Evolutionary conservation across 2,329 filamentous ascomycete species (phyloP).

Genomic region (Chlorencoelia australis): DNA sequence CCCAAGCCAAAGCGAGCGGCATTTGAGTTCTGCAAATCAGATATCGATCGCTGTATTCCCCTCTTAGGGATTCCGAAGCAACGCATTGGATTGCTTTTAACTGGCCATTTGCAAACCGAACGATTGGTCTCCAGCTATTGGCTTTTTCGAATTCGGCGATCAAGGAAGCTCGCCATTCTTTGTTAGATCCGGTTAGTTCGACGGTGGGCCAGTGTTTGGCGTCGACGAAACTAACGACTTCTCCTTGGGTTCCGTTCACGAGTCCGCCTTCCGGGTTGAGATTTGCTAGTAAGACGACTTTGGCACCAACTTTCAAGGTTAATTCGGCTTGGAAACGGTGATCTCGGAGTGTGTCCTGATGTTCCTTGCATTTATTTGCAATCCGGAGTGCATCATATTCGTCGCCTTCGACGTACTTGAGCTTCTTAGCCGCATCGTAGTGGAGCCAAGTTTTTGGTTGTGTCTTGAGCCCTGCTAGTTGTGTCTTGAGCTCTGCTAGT

Average conservation of each 20-base stretch:
- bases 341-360: slow-evolving; percentile 10
- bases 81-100: slow-evolving; percentile 8
- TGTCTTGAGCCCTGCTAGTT: slow-evolving; percentile 8
- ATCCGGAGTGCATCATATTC: slow-evolving; percentile 3
- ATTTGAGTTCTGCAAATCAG: slow-evolving; percentile 32
- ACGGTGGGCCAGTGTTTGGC: background rate
- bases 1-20: slow-evolving; percentile 89
- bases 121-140: slow-evolving; percentile 8
- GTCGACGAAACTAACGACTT: slow-evolving; percentile 16
- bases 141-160: slow-evolving; percentile 1
- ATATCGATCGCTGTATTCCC: slow-evolving; percentile 10
- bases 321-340: slow-evolving; percentile 14
- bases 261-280: slow-evolving; percentile 11
- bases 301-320: slow-evolving; percentile 19
- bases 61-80: slow-evolving; percentile 6
- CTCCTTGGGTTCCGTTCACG: slow-evolving; percentile 24
- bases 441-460: slow-evolving; percentile 11
- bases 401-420: background rate
- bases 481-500: no score
- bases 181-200: background rate
- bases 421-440: slow-evolving; percentile 9
- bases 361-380: slow-evolving; percentile 5
- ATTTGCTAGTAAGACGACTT: slow-evolving; percentile 21
- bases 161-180: background rate
- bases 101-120: slow-evolving; percentile 16